These are phyloP conservation scores for Durusdinium trenchii DNA, from an alignment of 73 alveolate species.

Conservation along the genomic window DNA sequence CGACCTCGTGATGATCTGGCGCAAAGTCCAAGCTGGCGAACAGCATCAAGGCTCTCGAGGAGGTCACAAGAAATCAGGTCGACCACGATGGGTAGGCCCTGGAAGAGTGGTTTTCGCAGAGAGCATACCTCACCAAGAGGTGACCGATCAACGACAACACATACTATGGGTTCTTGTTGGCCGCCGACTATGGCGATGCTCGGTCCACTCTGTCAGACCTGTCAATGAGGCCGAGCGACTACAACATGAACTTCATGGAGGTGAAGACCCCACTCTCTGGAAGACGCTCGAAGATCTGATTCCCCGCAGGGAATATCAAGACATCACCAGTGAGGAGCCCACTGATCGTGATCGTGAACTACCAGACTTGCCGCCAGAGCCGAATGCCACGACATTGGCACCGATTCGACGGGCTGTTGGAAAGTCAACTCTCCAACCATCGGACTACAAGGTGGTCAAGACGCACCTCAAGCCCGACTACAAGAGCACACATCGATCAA, in stretches of 20 bases:
- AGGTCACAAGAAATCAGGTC: neutral
- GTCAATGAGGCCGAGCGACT: constrained; percentile 18
- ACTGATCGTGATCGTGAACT: too few relatives aligned
- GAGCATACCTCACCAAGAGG: neutral
- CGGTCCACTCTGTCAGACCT: neutral
- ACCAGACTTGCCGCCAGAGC: too few relatives aligned
- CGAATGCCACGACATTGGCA: too few relatives aligned
- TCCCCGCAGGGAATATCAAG: too few relatives aligned
- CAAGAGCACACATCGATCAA: too few relatives aligned
- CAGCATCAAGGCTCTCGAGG: constrained; percentile 26
- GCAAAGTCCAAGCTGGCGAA: neutral
- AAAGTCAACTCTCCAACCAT: too few relatives aligned
- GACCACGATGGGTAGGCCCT: constrained; percentile 39
- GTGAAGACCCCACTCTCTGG: constrained; percentile 4
- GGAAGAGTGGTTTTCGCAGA: constrained; percentile 20
- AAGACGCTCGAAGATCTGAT: too few relatives aligned
- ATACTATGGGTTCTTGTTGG: constrained; percentile 31
- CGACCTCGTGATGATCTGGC: constrained; percentile 53
- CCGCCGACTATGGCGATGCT: neutral
- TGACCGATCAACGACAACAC: neutral
- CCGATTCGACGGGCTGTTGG: too few relatives aligned
- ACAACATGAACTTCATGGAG: neutral
- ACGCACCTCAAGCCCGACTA: too few relatives aligned
- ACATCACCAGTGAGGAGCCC: too few relatives aligned
- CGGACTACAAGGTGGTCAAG: too few relatives aligned